Evolutionary conservation across 208 protist species (phyloP), one percentile per base, ranked within the genome.

Genomic region (Phytomonas sp.): DNA sequence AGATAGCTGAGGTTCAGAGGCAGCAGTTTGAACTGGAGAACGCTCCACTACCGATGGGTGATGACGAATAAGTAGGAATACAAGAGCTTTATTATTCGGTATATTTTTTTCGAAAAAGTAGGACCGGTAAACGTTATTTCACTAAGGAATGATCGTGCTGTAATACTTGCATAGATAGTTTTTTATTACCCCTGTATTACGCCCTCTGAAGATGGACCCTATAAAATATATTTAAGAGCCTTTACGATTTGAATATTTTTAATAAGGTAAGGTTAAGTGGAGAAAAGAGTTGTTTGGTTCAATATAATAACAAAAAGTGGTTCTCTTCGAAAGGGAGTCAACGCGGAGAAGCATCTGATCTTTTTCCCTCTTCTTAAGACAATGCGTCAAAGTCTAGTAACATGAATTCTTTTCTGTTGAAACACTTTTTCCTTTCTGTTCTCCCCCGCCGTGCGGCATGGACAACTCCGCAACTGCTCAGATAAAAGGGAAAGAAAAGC

Each of bases 271-370:
- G 96, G 64, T 93, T 56, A 56, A 56, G 11, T 56, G 20, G 46
- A 6, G 11, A 56, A 56, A 56, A 56, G 46, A 56, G 46, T 56
- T 23, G 46, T 26, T 56, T 56, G 20, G 17, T 56, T 56, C 11
- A 26, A 93, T 70, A 91, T 85, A 17, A 96, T 95, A 60, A 98
- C 92, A 80, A 99, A 97, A 23, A 99, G 96, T 26, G 98, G 99
- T 68, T 92, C 99, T 13, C 98, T 20, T 11, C 17, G 17, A 51
- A 15, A 51, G 40, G 20, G 23, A 26, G 46, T 56, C 17, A 26
- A 26, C 26, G 11, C 46, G 4, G 23, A 56, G 46, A 56, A 26
- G 46, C 23, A 6, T 2, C 20, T 26, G 46, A 56, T 56, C 33
- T 56, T 23, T 56, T 26, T 23, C 4, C 46, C 6, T 26, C 46